Evolutionary conservation across 495 filamentous ascomycete species (phyloP).

Genomic region (Cudoniella acicularis): DNA sequence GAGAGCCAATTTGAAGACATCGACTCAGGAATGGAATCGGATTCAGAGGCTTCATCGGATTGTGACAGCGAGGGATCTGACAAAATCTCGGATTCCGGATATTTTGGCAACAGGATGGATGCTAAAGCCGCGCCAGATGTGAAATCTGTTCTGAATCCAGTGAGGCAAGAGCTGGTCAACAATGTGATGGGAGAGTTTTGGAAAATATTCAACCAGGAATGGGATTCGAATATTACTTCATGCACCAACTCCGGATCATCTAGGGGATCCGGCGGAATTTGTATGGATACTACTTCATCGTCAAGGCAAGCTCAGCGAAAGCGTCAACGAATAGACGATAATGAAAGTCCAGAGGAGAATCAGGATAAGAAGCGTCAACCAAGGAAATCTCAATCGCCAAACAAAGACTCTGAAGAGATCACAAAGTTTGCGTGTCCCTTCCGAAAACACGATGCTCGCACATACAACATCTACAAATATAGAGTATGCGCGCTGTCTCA

Average conservation of each 20-base stretch:
- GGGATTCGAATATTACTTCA: neutral
- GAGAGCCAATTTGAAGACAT: neutral
- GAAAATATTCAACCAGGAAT: constrained; percentile 12
- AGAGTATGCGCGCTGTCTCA: constrained; percentile 6
- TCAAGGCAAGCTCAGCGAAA: neutral
- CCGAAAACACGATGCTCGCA: constrained; percentile 12
- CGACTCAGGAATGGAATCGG: neutral
- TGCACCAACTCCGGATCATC: neutral
- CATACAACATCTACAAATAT: constrained; percentile 8
- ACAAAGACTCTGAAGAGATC: neutral
- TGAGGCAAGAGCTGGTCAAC: neutral
- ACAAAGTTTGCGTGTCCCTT: constrained; percentile 16
- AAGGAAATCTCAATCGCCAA: neutral
- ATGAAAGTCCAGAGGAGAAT: neutral
- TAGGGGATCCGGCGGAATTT: too few relatives aligned
- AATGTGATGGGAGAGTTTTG: constrained; percentile 18
- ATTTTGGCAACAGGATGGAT: neutral
- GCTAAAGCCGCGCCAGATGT: neutral
- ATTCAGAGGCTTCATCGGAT: neutral
- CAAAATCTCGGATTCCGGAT: neutral
- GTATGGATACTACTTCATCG: too few relatives aligned
- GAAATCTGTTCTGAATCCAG: neutral
- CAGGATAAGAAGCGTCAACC: neutral
- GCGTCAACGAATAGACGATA: neutral
- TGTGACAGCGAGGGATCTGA: neutral